Percentiles rank a stretch among this genome's conserved stretches.
These are phyloP conservation scores for Aspergillus mulundensis DNA, from an alignment of 495 filamentous ascomycete genomes.

Conservation along the genomic window DNA sequence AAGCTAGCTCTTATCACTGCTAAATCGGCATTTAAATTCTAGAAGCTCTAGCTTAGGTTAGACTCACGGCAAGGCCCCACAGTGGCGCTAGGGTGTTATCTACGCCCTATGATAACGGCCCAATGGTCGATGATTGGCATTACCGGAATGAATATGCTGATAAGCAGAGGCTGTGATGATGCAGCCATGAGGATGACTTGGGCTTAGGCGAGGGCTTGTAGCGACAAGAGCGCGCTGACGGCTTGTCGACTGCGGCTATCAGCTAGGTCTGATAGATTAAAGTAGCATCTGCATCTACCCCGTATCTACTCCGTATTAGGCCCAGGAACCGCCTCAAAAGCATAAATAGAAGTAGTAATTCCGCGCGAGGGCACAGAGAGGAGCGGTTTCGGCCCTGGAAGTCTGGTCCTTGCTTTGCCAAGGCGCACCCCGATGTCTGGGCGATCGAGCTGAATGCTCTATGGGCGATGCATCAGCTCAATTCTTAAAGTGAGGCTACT, in stretches of 20 bases:
- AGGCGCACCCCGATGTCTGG: not conserved
- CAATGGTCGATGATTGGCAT: not conserved
- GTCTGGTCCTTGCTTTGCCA: not conserved
- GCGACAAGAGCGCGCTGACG: not conserved
- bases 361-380: not conserved
- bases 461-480: not conserved
- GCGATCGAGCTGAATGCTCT: not conserved
- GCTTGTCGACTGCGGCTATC: not conserved
- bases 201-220: not conserved
- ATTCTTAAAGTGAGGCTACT: not conserved
- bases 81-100: constrained; percentile 2
- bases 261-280: not conserved
- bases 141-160: constrained; percentile 1
- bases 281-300: no score
- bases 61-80: not conserved
- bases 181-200: not conserved
- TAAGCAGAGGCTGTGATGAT: not conserved
- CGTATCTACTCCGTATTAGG: no score
- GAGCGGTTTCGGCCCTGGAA: constrained; percentile 4
- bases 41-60: not conserved
- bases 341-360: constrained; percentile 7
- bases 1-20: not conserved
- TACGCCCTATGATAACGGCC: not conserved
- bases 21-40: not conserved
- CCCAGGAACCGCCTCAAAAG: not conserved